A percentile compares a stretch with the other conserved stretches of the same genome.
Conservation (phyloP, 768 basidiomycete species). For the Inosperma sp. region DNA sequence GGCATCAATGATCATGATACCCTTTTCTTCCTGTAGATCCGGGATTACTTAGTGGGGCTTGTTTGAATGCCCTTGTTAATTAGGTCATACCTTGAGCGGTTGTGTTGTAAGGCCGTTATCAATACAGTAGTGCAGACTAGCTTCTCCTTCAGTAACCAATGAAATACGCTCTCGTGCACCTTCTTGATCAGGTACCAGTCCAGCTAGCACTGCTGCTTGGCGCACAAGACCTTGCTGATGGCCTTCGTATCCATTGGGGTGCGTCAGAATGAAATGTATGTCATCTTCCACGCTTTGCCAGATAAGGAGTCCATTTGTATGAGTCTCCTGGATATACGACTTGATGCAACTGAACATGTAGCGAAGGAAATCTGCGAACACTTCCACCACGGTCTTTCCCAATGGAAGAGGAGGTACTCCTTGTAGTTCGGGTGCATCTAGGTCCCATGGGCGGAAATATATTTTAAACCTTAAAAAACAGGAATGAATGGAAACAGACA, state of each 20-base stretch:
- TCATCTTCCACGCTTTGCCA: constrained; percentile 27
- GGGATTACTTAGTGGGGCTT: too few relatives aligned
- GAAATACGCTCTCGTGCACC: constrained; percentile 21
- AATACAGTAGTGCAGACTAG: background rate
- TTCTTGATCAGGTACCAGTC: constrained; percentile 37
- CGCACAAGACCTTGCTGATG: constrained; percentile 48
- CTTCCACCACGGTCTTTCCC: constrained; percentile 37
- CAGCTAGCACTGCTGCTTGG: constrained; percentile 41
- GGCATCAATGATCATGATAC: too few relatives aligned
- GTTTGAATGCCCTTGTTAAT: too few relatives aligned
- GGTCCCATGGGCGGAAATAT: constrained; percentile 33
- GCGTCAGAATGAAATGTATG: constrained; percentile 46
- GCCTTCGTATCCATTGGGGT: constrained; percentile 58
- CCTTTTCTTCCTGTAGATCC: constrained; percentile 30
- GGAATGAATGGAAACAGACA: too few relatives aligned
- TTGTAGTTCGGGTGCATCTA: constrained; percentile 2
- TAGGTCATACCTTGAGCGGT: too few relatives aligned
- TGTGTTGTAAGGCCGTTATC: constrained; percentile 27
- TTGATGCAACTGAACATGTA: constrained; percentile 30
- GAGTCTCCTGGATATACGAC: background rate
- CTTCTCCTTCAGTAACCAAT: too few relatives aligned
- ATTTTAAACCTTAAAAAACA: constrained; percentile 37
- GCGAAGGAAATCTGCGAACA: constrained; percentile 45
- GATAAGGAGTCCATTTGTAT: background rate
- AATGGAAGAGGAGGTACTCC: constrained; percentile 39